Base-by-base conservation (phyloP, 73 alveolate species). In the Urostyla sp. region DNA sequence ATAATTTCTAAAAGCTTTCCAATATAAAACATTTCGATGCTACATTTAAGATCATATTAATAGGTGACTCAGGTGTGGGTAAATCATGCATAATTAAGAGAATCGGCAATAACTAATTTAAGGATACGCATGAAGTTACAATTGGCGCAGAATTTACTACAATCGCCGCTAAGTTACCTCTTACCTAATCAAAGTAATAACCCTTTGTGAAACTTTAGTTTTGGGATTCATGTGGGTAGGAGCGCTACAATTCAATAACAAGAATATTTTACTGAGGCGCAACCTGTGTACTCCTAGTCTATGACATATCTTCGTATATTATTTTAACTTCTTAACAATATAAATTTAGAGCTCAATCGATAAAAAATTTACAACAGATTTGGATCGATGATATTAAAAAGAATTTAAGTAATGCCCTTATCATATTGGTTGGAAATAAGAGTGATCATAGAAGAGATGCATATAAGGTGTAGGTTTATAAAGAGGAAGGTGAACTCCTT, bases 171-270 rank as follows among this genome's bases (percentile, higher is more conserved):
- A 52, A 59, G 28, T 52, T 59, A n/a, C n/a, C n/a, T n/a, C n/a
- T n/a, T n/a, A n/a, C n/a, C n/a, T n/a, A n/a, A n/a, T n/a, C n/a
- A 5, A 37, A 59, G 15, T n/a, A 37, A 20, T 34, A 59, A 23
- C 23, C 57, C 28, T 59, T 59, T 23, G 21, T 59, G 26, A 59
- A 59, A 59, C 57, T 59, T 6, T 37, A 59, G 44, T 59, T 35
- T 31, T 59, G 77, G 77, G 77, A 59, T 55, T 59, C 77, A 8
- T 59, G 77, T 23, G 77, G 77, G 28, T 37, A 59, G 58, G 77
- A 59, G 34, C 28, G 77, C 21, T 59, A 34, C 31, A 59, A 59
- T 20, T 59, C 77, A 34, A 59, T 59, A 5, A 59, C 77, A 4
- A 8, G 77, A 8, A 59, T 59, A 28, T 59, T 59, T 37, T 59